Evolutionary conservation across 257 asterid species (phyloP), one percentile per base, ranked within the genome.

Genomic region (Ligustrum vulgare): DNA sequence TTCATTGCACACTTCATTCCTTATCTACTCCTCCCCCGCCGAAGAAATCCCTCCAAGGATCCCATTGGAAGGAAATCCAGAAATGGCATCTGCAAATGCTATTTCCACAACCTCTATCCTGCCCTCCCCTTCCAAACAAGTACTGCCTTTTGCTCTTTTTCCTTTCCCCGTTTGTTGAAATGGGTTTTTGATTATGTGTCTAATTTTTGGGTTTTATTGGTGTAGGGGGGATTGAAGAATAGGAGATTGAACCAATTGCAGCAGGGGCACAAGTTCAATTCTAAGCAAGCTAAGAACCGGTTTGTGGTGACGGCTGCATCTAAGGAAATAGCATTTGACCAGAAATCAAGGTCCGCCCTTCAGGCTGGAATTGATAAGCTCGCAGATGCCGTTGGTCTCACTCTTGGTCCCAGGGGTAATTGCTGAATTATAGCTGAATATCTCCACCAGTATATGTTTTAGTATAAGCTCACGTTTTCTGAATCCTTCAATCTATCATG

Each of bases 331-430:
- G 94, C 96, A 0, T 95, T 95, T 82, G 99, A 86, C 85, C 99
- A 95, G 87, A 78, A 86, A 32, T 89, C 99, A n/a, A 88, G 99
- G 91, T 39, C 87, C 67, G 97, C 98, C 34, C 91, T 92, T 86
- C 98, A 95, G 80, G 84, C 93, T 34, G 99, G 99, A 11, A 95
- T 95, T 4, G 98, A 95, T 75, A 95, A 95, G 86, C 94, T 94
- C 6, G 96, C 98, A 15, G 96, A 95, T 82, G 96, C 92, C 25
- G 98, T 95, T 43, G 97, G 94, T 6, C 94, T 94, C 39, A 92
- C 99, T 35, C 96, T 94, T 73, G 99, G 99, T 32, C 99, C 99
- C 58, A 89, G 99, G 80, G 98, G 99, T 94, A 82, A 75, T 75
- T 75, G 63, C 54, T 70, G 32, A 20, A 73, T 5, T 22, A 54